These are phyloP conservation scores for Centrapalus pauciflorus DNA, from an alignment of 129 eudicot genomes.

Conservation along the genomic window DNA sequence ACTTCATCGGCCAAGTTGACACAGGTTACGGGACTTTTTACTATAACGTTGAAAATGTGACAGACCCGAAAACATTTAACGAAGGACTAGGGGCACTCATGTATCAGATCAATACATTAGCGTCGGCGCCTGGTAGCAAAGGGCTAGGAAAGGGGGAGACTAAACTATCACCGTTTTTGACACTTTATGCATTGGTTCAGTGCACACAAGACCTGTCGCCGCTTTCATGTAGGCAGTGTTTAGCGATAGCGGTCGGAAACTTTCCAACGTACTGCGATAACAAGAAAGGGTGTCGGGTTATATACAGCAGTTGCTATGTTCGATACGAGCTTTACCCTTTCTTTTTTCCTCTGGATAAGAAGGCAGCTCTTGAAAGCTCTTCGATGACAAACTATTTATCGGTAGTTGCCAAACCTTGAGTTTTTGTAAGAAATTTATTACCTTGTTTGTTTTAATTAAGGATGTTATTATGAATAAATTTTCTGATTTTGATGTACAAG, in stretches of 20 bases:
- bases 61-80: conserved; percentile 51
- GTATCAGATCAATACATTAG: conserved; percentile 31
- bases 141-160: conserved; percentile 56
- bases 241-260: conserved; percentile 45
- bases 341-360: conserved; percentile 48
- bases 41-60: conserved; percentile 47
- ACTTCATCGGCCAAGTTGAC: conserved; percentile 61
- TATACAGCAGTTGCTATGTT: conserved; percentile 64
- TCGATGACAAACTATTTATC: conserved; percentile 24
- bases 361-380: conserved; percentile 17
- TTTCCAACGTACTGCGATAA: conserved; percentile 36
- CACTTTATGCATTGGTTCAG: conserved; percentile 59
- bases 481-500: neutral
- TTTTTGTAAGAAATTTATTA: conserved; percentile 6
- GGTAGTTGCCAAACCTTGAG: conserved; percentile 22
- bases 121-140: conserved; percentile 31
- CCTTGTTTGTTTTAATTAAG: too few relatives aligned
- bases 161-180: conserved; percentile 33
- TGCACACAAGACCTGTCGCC: conserved; percentile 59
- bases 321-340: conserved; percentile 58
- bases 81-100: conserved; percentile 39
- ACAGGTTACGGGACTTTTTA: conserved; percentile 36
- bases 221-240: conserved; percentile 57
- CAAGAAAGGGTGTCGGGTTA: conserved; percentile 58
- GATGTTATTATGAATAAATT: neutral